phyloP scores from a whole-genome alignment of 306 rosid species.

The Carpinus fangiana region DNA sequence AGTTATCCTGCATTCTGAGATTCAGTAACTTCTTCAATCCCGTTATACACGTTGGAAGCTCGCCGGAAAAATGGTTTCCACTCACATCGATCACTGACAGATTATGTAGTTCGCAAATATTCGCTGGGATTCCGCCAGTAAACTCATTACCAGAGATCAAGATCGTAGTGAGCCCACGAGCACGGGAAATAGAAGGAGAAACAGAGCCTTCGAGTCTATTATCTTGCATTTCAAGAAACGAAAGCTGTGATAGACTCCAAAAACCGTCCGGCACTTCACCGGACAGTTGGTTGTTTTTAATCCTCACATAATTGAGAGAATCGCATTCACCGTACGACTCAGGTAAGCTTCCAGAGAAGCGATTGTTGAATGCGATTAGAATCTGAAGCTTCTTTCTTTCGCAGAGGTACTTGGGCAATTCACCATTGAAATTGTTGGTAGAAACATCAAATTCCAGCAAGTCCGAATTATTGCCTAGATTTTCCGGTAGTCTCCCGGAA shows the following conservation, averaged over 20 bases:
- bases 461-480: conserved; percentile 56
- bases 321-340: conserved; percentile 42
- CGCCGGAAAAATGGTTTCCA: conserved; percentile 54
- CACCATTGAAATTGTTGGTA: conserved; percentile 58
- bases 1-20: conserved; percentile 63
- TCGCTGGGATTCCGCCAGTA: conserved; percentile 50
- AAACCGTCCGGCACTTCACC: conserved; percentile 53
- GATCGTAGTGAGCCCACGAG: conserved; percentile 30
- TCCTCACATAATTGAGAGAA: conserved; percentile 57
- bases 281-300: conserved; percentile 51
- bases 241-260: conserved; percentile 56
- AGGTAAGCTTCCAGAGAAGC: conserved; percentile 57
- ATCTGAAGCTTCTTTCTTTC: conserved; percentile 39
- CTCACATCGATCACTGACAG: conserved; percentile 48
- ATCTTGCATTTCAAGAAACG: conserved; percentile 33
- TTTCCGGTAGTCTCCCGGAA: conserved; percentile 49
- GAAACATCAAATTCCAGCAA: conserved; percentile 65
- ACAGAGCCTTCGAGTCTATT: conserved; percentile 59
- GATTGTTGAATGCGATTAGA: conserved; percentile 51
- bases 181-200: conserved; percentile 39
- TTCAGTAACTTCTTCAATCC: conserved; percentile 54
- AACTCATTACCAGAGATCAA: conserved; percentile 45
- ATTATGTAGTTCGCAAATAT: conserved; percentile 44
- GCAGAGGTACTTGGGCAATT: conserved; percentile 63
- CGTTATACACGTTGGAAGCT: conserved; percentile 58